A percentile compares a stretch with the other conserved stretches of the same genome.
Conservation (phyloP, 768 basidiomycete species). For the Podaxis rugospora region DNA sequence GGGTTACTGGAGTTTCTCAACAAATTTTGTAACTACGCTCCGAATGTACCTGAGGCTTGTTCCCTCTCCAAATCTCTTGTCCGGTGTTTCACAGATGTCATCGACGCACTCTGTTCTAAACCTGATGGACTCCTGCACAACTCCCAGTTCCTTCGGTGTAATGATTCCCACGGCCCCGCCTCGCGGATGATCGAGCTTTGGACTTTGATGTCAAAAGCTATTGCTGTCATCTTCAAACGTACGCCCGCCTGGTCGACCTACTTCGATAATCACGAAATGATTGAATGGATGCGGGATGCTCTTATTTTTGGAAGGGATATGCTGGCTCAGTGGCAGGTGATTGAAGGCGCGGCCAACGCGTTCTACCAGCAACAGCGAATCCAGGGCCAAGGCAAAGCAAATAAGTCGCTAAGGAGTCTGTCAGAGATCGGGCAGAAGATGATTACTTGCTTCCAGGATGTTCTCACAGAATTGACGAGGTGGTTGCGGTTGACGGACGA, state of each 20-base stretch:
- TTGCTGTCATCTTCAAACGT: slow-evolving; percentile 80
- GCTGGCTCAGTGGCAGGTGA: slow-evolving; percentile 71
- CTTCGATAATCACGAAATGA: slow-evolving; percentile 82
- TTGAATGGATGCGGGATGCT: slow-evolving; percentile 97
- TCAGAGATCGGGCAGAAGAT: slow-evolving; percentile 67
- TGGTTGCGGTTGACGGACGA: slow-evolving; percentile 94
- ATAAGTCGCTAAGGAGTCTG: slow-evolving; percentile 33
- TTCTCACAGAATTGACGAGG: slow-evolving; percentile 71
- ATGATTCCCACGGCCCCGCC: slow-evolving; percentile 41
- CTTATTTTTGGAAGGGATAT: slow-evolving; percentile 89
- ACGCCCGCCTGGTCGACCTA: slow-evolving; percentile 80
- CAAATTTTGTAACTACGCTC: slow-evolving; percentile 60
- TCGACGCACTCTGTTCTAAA: slow-evolving; percentile 79
- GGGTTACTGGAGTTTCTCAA: slow-evolving; percentile 69
- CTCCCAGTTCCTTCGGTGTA: slow-evolving; percentile 41
- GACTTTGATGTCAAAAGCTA: slow-evolving; percentile 74
- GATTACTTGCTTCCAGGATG: slow-evolving; percentile 71
- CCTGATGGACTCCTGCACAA: slow-evolving; percentile 69
- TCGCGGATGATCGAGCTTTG: slow-evolving; percentile 68
- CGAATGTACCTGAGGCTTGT: slow-evolving; percentile 77
- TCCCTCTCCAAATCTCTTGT: slow-evolving; percentile 87
- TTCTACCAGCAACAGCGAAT: slow-evolving; percentile 6
- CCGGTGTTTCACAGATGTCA: slow-evolving; percentile 86
- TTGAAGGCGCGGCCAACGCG: slow-evolving; percentile 63
- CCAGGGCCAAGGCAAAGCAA: slow-evolving; percentile 19